Evolutionary conservation across 352 stramenopile species (phyloP), one percentile per base, ranked within the genome.

Genomic region (Globisporangium paroecandrum): DNA sequence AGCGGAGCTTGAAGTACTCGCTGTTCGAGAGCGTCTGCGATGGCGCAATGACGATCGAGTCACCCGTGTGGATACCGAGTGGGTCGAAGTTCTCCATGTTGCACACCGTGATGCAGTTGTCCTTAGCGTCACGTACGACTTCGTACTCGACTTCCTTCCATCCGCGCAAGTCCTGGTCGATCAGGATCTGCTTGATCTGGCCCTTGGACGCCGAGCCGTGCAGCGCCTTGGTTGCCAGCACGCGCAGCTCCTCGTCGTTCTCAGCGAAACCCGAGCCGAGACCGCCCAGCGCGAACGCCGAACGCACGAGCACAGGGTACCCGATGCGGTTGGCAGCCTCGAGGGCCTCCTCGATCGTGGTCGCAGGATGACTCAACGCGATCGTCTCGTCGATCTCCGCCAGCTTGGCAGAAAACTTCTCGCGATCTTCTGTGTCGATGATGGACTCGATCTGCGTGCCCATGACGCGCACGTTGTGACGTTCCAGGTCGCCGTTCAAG

Each of bases 131-230:
- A 27, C 97, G 88, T 62, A 99, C 97, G 60, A 99, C 97, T 76
- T 99, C 97, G 77, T 99, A 99, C 81, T 99, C 97, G 20, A 99
- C 85, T 86, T 99, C 97, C 78, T 99, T 99, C 97, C 97, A 99
- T 56, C 97, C 97, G 67, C 95, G 93, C 87, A 99, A 93, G 72
- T 87, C 94, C 66, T 96, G 96, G 70, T 99, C 97, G 60, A 99
- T 96, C 61, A 99, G 81, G 75, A 98, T 98, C 77, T 99, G 94
- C 62, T 93, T 90, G 70, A 94, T 85, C 47, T 70, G 77, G 20
- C 95, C 96, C 81, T 98, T 98, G 87, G 78, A 55, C 85, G 15
- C 54, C 54, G 54, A 96, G 20, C 81, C 91, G 15, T 92, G 84
- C 65, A 99, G 97, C 9, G 94, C 95, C 78, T 98, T 98, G 46